Base-by-base conservation (phyloP, 2,329 filamentous ascomycete species). In the Diplodia intermedia region DNA sequence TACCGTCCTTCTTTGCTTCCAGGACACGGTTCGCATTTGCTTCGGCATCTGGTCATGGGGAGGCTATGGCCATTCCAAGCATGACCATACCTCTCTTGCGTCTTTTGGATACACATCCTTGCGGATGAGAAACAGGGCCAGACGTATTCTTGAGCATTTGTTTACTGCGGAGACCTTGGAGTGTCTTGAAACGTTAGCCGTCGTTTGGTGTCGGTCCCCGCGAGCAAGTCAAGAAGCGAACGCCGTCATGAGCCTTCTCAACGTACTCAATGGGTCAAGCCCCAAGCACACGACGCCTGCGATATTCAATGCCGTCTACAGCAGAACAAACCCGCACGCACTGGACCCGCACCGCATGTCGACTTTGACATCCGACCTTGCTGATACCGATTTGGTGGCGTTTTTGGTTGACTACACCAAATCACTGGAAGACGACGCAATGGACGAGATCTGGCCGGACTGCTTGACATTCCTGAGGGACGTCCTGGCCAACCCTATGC, bases 361-460 rank as follows among this genome's bases (percentile, higher is more conserved):
- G 18, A 96, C 92, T 1, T 83, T 98, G 77, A 97, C 94, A 0
- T 91, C 95, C 20, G 90, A 92, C 57, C 82, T 99, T 11, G 89
- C 89, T 66, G 93, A 97, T 74, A 87, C 88, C 0, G 94, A 97
- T 74, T 83, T 99, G 12, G 92, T 94, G 9, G 87, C 91, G 9
- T 99, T 99, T 77, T 80, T 98, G 54, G 91, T 97, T 8, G 91
- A 95, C 70, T 99, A 99, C 78, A 90, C 93, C 0, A 88, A 88
- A 36, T 95, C 94, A 0, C 84, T 98, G 14, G 95, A 99, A 75
- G 95, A 99, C 74, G 95, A 99, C 81, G 91, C 95, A 18, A 94
- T 97, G 86, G 95, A 99, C 74, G 95, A 99, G 79, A 97, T 99
- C 60, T 99, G 95, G 95, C 86, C 89, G 50, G 94, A 99, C 76